These are phyloP conservation scores for Aristolochia fimbriata DNA, from an alignment of 164 flowering plant genomes.

Conservation along the genomic window DNA sequence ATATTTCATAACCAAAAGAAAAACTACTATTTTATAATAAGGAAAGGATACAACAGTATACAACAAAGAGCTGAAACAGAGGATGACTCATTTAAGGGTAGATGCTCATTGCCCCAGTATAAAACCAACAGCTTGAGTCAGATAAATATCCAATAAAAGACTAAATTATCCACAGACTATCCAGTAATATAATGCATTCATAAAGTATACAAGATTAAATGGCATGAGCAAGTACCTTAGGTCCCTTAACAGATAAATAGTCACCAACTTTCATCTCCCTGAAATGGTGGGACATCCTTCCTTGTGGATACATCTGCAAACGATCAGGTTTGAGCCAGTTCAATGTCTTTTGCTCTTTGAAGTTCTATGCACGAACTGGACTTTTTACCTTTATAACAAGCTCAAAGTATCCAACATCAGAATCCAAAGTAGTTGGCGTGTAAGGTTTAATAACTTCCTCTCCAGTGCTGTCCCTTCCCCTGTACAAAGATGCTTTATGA, in stretches of 20 bases:
- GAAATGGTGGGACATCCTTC: slow-evolving; percentile 99
- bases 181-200: too few species aligned
- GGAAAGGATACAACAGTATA: too few species aligned
- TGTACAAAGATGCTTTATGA: slow-evolving; percentile 14
- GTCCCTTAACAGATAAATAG: slow-evolving; percentile 81
- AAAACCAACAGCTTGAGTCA: too few species aligned
- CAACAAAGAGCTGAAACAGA: too few species aligned
- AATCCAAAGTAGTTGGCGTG: slow-evolving; percentile 93
- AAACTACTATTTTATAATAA: too few species aligned
- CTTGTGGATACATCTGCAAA: slow-evolving; percentile 97
- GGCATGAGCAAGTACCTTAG: slow-evolving; percentile 47
- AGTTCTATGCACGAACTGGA: neutral
- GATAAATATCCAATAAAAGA: too few species aligned
- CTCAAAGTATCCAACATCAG: slow-evolving; percentile 91
- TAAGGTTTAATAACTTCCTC: slow-evolving; percentile 94
- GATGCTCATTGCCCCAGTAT: too few species aligned
- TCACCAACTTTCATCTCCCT: slow-evolving; percentile 96
- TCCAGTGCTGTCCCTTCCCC: slow-evolving; percentile 87
- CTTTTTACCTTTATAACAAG: slow-evolving; percentile 77
- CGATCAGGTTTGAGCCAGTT: neutral
- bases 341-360: neutral
- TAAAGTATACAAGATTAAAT: too few species aligned
- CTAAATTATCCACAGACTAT: too few species aligned
- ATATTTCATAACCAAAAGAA: too few species aligned
- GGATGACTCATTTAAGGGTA: too few species aligned